Evolutionary conservation across 2,329 filamentous ascomycete genomes (phyloP), one percentile per base, ranked within the genome.

Genomic region (Nemania sp.): DNA sequence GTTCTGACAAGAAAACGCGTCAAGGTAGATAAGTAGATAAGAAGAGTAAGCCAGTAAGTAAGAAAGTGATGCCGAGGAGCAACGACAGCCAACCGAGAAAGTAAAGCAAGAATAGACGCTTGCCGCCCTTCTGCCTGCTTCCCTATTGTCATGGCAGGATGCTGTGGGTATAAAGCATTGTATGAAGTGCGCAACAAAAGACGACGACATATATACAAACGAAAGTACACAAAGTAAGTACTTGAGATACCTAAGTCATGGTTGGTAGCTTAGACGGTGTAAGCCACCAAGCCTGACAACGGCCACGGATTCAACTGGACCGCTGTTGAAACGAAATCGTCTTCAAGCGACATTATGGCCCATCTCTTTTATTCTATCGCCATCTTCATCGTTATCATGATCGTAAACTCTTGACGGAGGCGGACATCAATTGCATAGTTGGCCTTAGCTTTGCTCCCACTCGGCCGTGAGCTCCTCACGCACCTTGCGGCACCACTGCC

Each of bases 391-490:
- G 47, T 68, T 60, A 63, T 64, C 61, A 64, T 64, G 42, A 65
- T 64, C 63, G 43, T 62, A 60, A 60, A 35, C 39, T 49, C 48
- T 51, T 40, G 46, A 25, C 40, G 25, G 39, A 51, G 29, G 52
- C 18, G 20, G 35, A 37, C 43, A 39, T 37, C 35, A 49, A 34
- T n/a, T n/a, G 17, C n/a, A n/a, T n/a, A 20, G 25, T 29, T 29
- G 25, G 51, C 57, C 50, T 65, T 67, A 62, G 48, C 66, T 66
- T 39, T 64, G 43, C 54, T 66, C 58, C 67, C 85, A 75, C 68
- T 97, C 94, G 48, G 83, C 82, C 42, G 88, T 84, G 66, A 98
- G 86, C 78, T 98, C 94, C 73, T 91, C 87, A 35, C 95, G 83
- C 7, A 97, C 92, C 59, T 85, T 87, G 66, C 82, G 83, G 75